Conservation (phyloP, 495 filamentous ascomycete genomes). For the Daldinia childiae region DNA sequence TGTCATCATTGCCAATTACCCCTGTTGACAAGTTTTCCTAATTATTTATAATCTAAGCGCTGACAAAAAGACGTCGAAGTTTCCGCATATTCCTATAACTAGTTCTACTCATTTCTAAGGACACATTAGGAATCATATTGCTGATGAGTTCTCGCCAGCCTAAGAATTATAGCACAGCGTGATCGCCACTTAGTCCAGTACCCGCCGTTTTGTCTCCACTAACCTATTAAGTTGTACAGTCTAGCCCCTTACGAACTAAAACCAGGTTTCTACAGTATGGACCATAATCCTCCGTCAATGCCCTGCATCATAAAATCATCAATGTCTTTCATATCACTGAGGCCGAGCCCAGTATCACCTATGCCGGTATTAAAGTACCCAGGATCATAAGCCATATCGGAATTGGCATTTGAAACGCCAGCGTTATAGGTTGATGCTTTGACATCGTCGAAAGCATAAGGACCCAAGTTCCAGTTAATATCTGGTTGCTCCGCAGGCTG, state of each 20-base stretch:
- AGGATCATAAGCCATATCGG: background rate
- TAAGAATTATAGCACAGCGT: background rate
- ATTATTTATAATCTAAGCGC: background rate
- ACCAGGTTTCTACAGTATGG: slow-evolving; percentile 3
- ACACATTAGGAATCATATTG: background rate
- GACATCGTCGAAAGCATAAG: background rate
- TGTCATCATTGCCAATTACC: background rate
- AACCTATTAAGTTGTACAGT: background rate
- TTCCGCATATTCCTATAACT: background rate
- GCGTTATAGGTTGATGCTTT: background rate
- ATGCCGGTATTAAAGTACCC: slow-evolving; percentile 7
- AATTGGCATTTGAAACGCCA: background rate
- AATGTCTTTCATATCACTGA: slow-evolving; percentile 32
- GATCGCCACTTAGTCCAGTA: background rate
- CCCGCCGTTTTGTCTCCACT: background rate
- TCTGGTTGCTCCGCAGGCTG: background rate
- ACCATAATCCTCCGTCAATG: slow-evolving; percentile 29
- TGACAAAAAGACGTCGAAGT: background rate
- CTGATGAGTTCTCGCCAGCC: background rate
- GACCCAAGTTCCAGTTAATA: slow-evolving; percentile 21
- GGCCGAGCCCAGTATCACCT: slow-evolving; percentile 2
- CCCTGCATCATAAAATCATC: slow-evolving; percentile 32
- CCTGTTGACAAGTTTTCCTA: background rate
- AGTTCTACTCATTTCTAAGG: background rate
- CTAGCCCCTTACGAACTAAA: background rate